Base-by-base conservation (phyloP, 1,139 yeast genomes). In the Scheffersomyces stambukii region DNA sequence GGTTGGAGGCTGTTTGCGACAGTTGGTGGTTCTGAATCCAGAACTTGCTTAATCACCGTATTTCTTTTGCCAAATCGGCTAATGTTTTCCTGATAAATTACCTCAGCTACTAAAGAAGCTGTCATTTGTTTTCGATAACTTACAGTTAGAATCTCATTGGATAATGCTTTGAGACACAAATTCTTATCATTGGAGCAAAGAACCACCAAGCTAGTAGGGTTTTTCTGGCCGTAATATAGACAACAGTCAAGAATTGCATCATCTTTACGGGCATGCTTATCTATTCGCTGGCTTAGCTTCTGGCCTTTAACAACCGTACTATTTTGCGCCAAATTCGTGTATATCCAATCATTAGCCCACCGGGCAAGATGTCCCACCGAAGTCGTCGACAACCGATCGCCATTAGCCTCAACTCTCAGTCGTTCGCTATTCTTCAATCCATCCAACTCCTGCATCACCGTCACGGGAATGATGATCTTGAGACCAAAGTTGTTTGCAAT, bases 181-280 rank as follows among this genome's bases (percentile, higher is more conserved):
- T 88, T 88, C 42, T 79, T 81, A 50, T 89, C 97, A 50, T 88
- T 83, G 0, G 95, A 81, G 30, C 86, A 46, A 18, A 84, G 53
- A 4, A 86, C 70, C 4, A 81, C 81, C 28, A 85, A 58, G 24
- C 67, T 60, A 11, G 48, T 37, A 9, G 66, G 50, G 50, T 52
- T 36, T 31, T 50, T 49, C 13, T 64, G 53, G 37, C 71, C 66
- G 36, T 79, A 77, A 47, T 70, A 88, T 16, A 81, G 46, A 44
- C 95, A 82, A 49, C 96, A 86, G 53, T 89, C 96, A 20, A 88
- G 54, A 37, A 89, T 88, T 0, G 95, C 71, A 45, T 88, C 95
- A 50, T 89, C 97, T 33, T 83, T 81, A 0, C 37, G 38, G 1
- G 77, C 51, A 5, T 48, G 29, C 21, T 36, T 29, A 59, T 75